Evolutionary conservation across 2,329 filamentous ascomycete species (phyloP).

Genomic region (Ascochyta clinopodiicola): DNA sequence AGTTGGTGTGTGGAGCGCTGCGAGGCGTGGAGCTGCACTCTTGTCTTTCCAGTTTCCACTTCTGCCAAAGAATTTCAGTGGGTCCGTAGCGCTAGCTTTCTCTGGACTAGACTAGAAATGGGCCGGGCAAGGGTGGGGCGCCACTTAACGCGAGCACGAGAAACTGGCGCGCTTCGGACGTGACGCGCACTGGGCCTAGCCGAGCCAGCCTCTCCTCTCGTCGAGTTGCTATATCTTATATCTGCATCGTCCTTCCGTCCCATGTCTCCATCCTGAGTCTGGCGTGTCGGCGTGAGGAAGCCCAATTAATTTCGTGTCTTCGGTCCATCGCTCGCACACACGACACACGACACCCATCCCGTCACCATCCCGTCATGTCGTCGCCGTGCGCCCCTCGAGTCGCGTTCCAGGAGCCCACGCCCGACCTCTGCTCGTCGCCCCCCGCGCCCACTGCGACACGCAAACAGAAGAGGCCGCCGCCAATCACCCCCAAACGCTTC

Average conservation of each 20-base stretch:
- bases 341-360: too few relatives aligned
- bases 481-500: conserved; percentile 60
- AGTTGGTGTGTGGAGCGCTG: conserved; percentile 18
- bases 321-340: too few relatives aligned
- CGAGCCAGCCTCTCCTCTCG: conserved; percentile 29
- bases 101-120: neutral
- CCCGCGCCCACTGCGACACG: conserved; percentile 38
- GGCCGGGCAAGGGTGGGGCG: neutral
- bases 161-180: conserved; percentile 2
- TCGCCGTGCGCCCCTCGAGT: conserved; percentile 34
- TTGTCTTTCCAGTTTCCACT: conserved; percentile 8
- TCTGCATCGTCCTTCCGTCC: conserved; percentile 14
- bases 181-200: conserved; percentile 14
- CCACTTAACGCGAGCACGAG: conserved; percentile 25
- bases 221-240: conserved; percentile 8
- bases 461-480: conserved; percentile 56
- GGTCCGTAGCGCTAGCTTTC: conserved; percentile 11
- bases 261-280: conserved; percentile 6
- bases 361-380: conserved; percentile 23
- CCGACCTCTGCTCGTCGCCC: conserved; percentile 48
- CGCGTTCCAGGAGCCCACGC: conserved; percentile 41
- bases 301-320: neutral
- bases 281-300: conserved; percentile 5
- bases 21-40: conserved; percentile 17
- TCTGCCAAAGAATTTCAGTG: conserved; percentile 33